Percentiles rank a stretch among this genome's conserved stretches.
Conservation (phyloP, 768 basidiomycete genomes). For the Hericium rajendrae region DNA sequence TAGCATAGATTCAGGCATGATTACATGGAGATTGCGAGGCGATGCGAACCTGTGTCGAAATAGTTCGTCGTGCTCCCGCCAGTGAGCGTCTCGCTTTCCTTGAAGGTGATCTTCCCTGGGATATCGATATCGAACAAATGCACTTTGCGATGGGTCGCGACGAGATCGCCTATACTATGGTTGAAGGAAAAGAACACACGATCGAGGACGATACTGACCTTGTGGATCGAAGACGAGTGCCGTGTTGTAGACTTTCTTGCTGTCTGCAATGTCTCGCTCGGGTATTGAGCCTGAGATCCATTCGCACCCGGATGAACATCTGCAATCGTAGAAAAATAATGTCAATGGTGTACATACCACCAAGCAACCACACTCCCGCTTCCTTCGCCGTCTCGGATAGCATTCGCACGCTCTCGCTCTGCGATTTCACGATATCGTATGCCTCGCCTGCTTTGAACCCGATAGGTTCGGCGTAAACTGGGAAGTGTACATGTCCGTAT, state of each 20-base stretch:
- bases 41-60: slow-evolving; percentile 67
- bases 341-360: slow-evolving; percentile 41
- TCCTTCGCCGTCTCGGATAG: slow-evolving; percentile 76
- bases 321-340: no score
- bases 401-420: slow-evolving; percentile 74
- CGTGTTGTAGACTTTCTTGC: slow-evolving; percentile 85
- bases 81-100: slow-evolving; percentile 81
- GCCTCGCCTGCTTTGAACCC: slow-evolving; percentile 45
- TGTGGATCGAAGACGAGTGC: slow-evolving; percentile 82
- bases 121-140: slow-evolving; percentile 99
- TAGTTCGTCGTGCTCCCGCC: slow-evolving; percentile 65
- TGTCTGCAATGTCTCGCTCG: slow-evolving; percentile 53
- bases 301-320: not conserved
- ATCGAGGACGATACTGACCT: slow-evolving; percentile 29
- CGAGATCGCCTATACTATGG: slow-evolving; percentile 54
- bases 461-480: slow-evolving; percentile 75
- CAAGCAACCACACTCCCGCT: slow-evolving; percentile 80
- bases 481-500: slow-evolving; percentile 73
- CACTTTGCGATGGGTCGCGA: slow-evolving; percentile 86
- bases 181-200: slow-evolving; percentile 3
- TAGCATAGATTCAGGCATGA: not conserved
- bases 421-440: slow-evolving; percentile 45
- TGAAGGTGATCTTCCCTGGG: slow-evolving; percentile 83
- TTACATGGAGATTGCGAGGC: not conserved
- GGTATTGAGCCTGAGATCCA: slow-evolving; percentile 80